These are phyloP conservation scores for Cystoderma amianthinum DNA, from an alignment of 768 basidiomycete species.

Conservation along the genomic window DNA sequence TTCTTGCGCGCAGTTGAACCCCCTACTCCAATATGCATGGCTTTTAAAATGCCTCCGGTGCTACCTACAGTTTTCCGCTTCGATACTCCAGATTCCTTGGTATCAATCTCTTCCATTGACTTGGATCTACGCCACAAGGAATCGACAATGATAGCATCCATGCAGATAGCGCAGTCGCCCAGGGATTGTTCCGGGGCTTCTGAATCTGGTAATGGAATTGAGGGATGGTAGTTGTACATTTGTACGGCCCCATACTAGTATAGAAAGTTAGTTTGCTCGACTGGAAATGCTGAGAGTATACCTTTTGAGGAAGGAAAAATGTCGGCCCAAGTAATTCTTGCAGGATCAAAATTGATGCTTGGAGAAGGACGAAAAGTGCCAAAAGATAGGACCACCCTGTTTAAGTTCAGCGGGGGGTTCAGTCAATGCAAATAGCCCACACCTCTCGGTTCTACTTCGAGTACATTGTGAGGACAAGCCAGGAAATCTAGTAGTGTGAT, in stretches of 20 bases:
- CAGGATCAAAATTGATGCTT: conserved; percentile 54
- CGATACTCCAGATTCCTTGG: conserved; percentile 9
- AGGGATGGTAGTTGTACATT: conserved; percentile 82
- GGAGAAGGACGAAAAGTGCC: conserved; percentile 51
- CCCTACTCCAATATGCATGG: conserved; percentile 36
- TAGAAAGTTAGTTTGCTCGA: neutral
- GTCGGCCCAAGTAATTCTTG: conserved; percentile 75
- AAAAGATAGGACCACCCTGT: conserved; percentile 64
- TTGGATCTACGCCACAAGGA: conserved; percentile 27
- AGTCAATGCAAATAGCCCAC: conserved; percentile 16
- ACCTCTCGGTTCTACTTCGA: conserved; percentile 76
- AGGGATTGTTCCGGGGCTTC: conserved; percentile 72
- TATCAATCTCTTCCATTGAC: conserved; percentile 25
- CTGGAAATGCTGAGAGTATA: conserved; percentile 13
- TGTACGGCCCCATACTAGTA: conserved; percentile 53
- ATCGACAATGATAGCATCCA: conserved; percentile 73
- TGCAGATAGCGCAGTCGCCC: conserved; percentile 90
- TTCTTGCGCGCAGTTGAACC: conserved; percentile 45
- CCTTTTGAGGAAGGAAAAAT: conserved; percentile 75
- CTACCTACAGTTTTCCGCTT: conserved; percentile 16
- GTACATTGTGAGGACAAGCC: conserved; percentile 77
- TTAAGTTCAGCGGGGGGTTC: neutral
- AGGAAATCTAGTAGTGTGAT: conserved; percentile 71
- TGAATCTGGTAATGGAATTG: conserved; percentile 60
- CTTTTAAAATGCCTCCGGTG: conserved; percentile 32